Evolutionary conservation across 2,329 filamentous ascomycete genomes (phyloP).

Genomic region (Paecilomyces niveus): DNA sequence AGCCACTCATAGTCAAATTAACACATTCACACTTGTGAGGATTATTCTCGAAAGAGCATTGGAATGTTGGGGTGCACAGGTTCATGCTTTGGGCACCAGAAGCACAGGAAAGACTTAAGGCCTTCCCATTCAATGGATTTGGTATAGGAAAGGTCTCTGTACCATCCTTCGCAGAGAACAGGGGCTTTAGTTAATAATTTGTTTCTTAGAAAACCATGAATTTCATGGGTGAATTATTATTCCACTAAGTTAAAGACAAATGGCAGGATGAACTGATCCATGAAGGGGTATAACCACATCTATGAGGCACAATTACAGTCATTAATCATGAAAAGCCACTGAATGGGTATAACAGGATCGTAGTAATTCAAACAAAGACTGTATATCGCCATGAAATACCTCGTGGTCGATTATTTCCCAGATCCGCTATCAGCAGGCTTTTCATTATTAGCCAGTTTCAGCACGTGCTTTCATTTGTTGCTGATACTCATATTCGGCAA

Average conservation of each 20-base stretch:
- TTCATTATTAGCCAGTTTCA: background rate
- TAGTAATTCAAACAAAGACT: background rate
- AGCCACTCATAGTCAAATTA: background rate
- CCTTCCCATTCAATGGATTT: background rate
- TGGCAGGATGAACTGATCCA: background rate
- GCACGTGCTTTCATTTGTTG: background rate
- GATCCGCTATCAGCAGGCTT: background rate
- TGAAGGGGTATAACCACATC: background rate
- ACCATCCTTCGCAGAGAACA: no score
- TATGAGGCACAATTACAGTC: background rate
- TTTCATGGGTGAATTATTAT: background rate
- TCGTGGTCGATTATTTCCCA: background rate
- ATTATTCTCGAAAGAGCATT: background rate
- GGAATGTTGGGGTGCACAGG: background rate
- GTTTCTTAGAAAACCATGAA: background rate
- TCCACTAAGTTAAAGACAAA: background rate
- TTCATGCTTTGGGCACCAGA: background rate
- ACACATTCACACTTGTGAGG: background rate
- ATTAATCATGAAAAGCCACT: background rate
- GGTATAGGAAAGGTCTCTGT: background rate
- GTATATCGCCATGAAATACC: background rate
- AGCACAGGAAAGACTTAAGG: background rate
- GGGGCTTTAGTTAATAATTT: background rate
- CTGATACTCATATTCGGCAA: constrained; percentile 24
- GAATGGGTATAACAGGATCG: background rate